phyloP scores from a whole-genome alignment of 202 grass and related monocot species.

The Zizania palustris region DNA sequence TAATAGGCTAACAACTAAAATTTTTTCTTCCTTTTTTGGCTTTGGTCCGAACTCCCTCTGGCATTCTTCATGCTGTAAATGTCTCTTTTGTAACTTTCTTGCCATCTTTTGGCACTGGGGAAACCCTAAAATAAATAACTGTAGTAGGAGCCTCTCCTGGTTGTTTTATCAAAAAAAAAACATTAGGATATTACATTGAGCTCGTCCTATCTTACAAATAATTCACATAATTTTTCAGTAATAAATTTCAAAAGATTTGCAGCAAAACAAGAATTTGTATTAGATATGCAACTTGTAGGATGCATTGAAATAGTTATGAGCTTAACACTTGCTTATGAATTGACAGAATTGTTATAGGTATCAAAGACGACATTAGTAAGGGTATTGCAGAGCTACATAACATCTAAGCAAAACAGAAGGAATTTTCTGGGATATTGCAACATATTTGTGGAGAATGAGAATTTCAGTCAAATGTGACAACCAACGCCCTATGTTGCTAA shows the following conservation, averaged over 20 bases:
- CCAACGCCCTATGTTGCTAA: conserved; percentile 1
- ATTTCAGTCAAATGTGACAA: conserved; percentile 2
- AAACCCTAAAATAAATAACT: too few relatives aligned
- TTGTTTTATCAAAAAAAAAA: too few relatives aligned
- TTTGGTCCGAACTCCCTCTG: too few relatives aligned
- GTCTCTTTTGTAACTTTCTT: too few relatives aligned
- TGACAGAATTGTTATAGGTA: conserved; percentile 9
- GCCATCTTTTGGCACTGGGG: too few relatives aligned
- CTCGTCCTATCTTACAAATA: not conserved
- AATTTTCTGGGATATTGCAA: conserved; percentile 13
- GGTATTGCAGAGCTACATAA: conserved; percentile 7
- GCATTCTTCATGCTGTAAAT: too few relatives aligned
- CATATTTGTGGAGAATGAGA: not conserved
- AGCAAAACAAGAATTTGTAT: not conserved
- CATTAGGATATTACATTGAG: not conserved
- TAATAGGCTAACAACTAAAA: too few relatives aligned
- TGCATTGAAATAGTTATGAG: not conserved
- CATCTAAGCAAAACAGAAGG: not conserved
- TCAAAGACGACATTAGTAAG: conserved; percentile 2
- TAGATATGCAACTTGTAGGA: conserved; percentile 34
- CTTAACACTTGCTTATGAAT: conserved; percentile 20
- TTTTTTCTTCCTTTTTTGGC: too few relatives aligned
- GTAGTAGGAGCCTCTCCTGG: too few relatives aligned
- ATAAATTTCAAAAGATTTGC: not conserved
- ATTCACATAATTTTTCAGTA: not conserved